Evolutionary conservation across 306 rosid species (phyloP).

Genomic region (Styphnolobium japonicum): DNA sequence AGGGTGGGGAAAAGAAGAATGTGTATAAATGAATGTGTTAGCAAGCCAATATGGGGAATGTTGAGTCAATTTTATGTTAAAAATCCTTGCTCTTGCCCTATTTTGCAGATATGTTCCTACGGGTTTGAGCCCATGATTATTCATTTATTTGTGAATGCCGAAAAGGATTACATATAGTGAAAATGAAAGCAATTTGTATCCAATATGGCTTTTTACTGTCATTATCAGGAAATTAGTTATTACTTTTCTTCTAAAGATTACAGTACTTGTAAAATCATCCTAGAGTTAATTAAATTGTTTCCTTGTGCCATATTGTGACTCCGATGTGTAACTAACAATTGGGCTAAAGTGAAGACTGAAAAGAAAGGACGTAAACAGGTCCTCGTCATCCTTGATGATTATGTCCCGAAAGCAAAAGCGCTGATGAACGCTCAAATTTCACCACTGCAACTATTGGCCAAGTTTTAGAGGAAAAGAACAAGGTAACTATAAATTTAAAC

Average conservation of each 20-base stretch:
- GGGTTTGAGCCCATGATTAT: slow-evolving; percentile 44
- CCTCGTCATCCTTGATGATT: too few species aligned
- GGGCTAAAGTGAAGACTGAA: not conserved
- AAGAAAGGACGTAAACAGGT: too few species aligned
- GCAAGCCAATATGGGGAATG: slow-evolving; percentile 32
- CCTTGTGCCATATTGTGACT: not conserved
- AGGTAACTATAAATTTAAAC: not conserved
- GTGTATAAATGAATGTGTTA: slow-evolving; percentile 47
- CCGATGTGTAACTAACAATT: not conserved
- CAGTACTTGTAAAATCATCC: not conserved
- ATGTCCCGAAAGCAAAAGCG: too few species aligned
- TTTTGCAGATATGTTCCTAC: not conserved
- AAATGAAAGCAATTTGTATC: not conserved
- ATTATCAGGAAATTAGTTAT: not conserved
- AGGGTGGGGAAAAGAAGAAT: slow-evolving; percentile 33
- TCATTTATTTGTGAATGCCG: slow-evolving; percentile 25
- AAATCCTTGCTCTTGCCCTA: slow-evolving; percentile 22
- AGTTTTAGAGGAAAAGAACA: not conserved
- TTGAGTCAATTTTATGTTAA: slow-evolving; percentile 26
- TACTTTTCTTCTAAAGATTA: not conserved
- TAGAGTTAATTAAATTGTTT: too few species aligned
- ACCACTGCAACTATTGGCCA: not conserved
- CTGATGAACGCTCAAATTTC: too few species aligned
- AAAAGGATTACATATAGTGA: not conserved
- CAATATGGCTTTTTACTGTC: not conserved